phyloP scores from a whole-genome alignment of 2,329 filamentous ascomycete species.

The Elsinoe batatas region DNA sequence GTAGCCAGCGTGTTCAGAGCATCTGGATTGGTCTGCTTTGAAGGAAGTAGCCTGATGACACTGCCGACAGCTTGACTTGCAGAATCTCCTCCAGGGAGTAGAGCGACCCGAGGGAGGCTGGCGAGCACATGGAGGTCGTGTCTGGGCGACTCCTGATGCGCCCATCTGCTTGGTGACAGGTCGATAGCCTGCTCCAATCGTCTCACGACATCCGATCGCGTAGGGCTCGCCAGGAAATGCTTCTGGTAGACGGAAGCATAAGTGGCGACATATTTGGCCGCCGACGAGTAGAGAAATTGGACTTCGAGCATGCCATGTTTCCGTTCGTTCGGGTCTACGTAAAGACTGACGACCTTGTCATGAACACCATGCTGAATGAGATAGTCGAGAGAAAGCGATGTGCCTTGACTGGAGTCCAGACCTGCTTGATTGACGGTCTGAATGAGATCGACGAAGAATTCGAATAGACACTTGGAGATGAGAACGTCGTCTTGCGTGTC shows the following conservation, averaged over 20 bases:
- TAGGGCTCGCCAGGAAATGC: conserved; percentile 41
- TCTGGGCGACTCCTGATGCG: conserved; percentile 44
- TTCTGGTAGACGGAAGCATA: conserved; percentile 47
- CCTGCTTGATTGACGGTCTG: conserved; percentile 28
- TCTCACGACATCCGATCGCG: conserved; percentile 37
- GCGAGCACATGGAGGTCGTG: conserved; percentile 49
- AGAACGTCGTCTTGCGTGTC: conserved; percentile 47
- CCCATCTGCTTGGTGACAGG: conserved; percentile 40
- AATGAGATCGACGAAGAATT: conserved; percentile 48
- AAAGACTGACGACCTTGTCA: conserved; percentile 39
- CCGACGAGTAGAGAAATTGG: conserved; percentile 44
- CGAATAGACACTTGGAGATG: conserved; percentile 50
- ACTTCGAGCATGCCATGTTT: conserved; percentile 41
- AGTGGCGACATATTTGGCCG: conserved; percentile 48
- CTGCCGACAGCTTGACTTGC: conserved; percentile 16
- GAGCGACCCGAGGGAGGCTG: conserved; percentile 44
- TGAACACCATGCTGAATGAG: conserved; percentile 44
- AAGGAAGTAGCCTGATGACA: conserved; percentile 42
- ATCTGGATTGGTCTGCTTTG: conserved; percentile 43
- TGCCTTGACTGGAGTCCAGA: conserved; percentile 15
- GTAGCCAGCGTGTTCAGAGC: conserved; percentile 45
- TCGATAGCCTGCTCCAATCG: conserved; percentile 38
- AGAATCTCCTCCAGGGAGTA: conserved; percentile 34
- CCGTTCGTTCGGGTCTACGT: conserved; percentile 39
- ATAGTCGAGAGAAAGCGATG: conserved; percentile 40